These are phyloP conservation scores for Chaetomium fimeti DNA, from an alignment of 495 filamentous ascomycete genomes.

Conservation along the genomic window DNA sequence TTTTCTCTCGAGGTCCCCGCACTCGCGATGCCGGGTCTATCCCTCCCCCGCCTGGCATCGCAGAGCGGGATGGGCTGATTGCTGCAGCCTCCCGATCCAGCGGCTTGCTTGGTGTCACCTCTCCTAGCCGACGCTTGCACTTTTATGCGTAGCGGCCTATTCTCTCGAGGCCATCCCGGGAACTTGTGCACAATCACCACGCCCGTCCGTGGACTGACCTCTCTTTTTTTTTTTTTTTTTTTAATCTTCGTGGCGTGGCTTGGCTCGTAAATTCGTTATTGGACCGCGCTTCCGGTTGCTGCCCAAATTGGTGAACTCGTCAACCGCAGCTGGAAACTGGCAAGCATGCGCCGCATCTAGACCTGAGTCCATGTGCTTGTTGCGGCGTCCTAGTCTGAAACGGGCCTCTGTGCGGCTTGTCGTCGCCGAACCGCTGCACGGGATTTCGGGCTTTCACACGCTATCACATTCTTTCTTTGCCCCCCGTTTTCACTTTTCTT, in stretches of 20 bases:
- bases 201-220: background rate
- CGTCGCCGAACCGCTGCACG: background rate
- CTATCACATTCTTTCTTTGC: background rate
- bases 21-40: background rate
- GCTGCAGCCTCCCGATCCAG: constrained; percentile 4
- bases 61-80: constrained; percentile 7
- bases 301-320: background rate
- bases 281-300: constrained; percentile 2
- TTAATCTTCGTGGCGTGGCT: background rate
- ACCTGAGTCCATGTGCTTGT: background rate
- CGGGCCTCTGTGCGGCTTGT: background rate
- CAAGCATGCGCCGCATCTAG: background rate
- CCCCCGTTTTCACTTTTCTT: background rate
- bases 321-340: background rate
- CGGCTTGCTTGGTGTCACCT: background rate
- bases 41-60: background rate
- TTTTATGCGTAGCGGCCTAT: background rate
- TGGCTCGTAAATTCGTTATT: background rate
- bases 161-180: background rate
- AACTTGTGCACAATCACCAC: background rate
- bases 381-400: background rate
- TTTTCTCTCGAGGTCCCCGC: background rate
- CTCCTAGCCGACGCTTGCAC: background rate
- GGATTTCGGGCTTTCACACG: background rate
- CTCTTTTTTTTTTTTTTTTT: background rate